Conservation (phyloP, 306 rosid genomes). For the Gillenia trifoliata region DNA sequence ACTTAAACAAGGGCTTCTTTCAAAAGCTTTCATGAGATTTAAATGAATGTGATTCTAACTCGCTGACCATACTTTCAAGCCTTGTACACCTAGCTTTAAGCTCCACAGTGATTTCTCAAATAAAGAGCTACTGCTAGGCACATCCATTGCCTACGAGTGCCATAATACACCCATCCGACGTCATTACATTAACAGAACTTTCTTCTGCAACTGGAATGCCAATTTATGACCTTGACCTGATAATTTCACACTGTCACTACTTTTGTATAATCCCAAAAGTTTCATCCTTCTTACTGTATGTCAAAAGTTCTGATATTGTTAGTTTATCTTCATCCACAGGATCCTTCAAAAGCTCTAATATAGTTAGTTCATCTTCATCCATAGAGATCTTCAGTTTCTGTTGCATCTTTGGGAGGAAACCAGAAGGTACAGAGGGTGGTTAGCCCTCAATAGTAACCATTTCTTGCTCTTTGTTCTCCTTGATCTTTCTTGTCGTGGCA, state of each 20-base stretch:
- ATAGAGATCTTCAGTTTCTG: no score
- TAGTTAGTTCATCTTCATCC: no score
- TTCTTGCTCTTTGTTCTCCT: no score
- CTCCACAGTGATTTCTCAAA: not conserved
- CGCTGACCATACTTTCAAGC: no score
- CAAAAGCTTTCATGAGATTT: not conserved
- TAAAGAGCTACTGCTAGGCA: not conserved
- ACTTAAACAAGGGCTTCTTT: not conserved
- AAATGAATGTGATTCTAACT: not conserved
- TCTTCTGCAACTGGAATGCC: not conserved
- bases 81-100: constrained; percentile 1
- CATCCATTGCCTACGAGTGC: not conserved
- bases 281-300: no score
- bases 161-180: not conserved
- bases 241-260: not conserved
- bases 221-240: not conserved
- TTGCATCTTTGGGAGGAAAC: no score
- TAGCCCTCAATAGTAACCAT: no score
- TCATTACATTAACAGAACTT: not conserved
- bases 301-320: not conserved
- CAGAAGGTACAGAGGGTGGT: no score
- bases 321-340: no score
- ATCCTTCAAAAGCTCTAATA: no score
- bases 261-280: not conserved
- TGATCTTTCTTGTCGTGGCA: no score